These are phyloP conservation scores for Diutina mesorugosa DNA, from an alignment of 1,139 yeast genomes.

Conservation along the genomic window DNA sequence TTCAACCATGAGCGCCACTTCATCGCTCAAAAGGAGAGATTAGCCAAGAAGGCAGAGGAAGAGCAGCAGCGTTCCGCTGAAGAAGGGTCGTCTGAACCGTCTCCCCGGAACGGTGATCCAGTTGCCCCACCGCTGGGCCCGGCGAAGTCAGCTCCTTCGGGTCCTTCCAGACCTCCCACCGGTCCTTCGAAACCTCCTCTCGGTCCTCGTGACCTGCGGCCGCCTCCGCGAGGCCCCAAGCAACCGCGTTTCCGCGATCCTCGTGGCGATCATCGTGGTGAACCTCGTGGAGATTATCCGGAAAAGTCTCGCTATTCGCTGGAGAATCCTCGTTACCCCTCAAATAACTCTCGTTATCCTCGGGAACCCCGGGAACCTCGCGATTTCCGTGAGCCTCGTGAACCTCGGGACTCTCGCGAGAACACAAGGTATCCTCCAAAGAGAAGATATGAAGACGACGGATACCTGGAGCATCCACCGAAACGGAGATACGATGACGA, in stretches of 20 bases:
- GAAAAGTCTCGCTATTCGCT: not conserved
- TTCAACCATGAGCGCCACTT: constrained; percentile 12
- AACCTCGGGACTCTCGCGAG: too few relatives aligned
- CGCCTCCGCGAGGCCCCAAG: not conserved
- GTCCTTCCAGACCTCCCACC: not conserved
- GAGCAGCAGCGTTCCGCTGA: not conserved
- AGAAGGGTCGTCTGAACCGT: not conserved
- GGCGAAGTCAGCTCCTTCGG: not conserved
- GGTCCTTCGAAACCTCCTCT: not conserved
- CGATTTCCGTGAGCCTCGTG: not conserved
- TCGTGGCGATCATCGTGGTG: not conserved
- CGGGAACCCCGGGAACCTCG: not conserved
- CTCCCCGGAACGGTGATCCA: not conserved
- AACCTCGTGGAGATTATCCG: not conserved
- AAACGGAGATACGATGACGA: not conserved
- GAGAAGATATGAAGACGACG: not conserved
- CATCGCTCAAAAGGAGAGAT: not conserved
- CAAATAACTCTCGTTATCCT: not conserved
- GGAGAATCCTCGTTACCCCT: not conserved
- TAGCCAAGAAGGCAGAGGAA: not conserved
- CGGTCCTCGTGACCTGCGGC: not conserved
- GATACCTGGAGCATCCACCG: not conserved
- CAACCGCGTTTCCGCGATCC: not conserved
- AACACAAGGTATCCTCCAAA: not conserved
- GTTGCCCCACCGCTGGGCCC: not conserved